phyloP scores from a whole-genome alignment of 768 basidiomycete genomes.

The Leccinum incarnatum region DNA sequence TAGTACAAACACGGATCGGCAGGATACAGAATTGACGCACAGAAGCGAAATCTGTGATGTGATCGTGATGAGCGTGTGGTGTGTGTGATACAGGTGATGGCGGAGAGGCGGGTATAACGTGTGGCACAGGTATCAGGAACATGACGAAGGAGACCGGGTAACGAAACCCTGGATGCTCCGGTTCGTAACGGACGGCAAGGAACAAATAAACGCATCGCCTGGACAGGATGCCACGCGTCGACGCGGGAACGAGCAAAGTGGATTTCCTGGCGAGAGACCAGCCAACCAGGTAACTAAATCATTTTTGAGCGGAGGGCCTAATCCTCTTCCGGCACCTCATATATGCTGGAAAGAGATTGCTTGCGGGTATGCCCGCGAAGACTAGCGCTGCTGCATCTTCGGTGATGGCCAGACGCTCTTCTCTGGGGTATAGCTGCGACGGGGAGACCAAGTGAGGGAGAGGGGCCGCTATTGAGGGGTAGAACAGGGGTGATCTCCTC shows the following conservation, averaged over 20 bases:
- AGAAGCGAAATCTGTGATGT: slow-evolving; percentile 11
- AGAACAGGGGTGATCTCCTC: slow-evolving; percentile 29
- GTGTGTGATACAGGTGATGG: slow-evolving; percentile 30
- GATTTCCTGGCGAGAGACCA: slow-evolving; percentile 15
- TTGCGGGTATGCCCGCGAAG: slow-evolving; percentile 30
- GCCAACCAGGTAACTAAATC: slow-evolving; percentile 15
- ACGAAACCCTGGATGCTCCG: slow-evolving; percentile 11
- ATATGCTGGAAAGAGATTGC: slow-evolving; percentile 32
- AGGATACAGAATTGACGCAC: slow-evolving; percentile 19
- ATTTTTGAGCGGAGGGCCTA: slow-evolving; percentile 4
- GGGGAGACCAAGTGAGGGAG: slow-evolving; percentile 11
- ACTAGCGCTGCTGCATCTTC: slow-evolving; percentile 32
- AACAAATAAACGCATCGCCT: slow-evolving; percentile 26
- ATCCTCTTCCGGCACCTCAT: slow-evolving; percentile 33
- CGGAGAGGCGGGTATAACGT: slow-evolving; percentile 27
- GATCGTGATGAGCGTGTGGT: slow-evolving; percentile 19
- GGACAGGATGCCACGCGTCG: slow-evolving; percentile 10
- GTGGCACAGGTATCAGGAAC: slow-evolving; percentile 32
- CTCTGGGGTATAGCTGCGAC: slow-evolving; percentile 13
- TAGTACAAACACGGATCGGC: slow-evolving; percentile 8
- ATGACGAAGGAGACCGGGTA: slow-evolving; percentile 12
- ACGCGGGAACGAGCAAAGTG: slow-evolving; percentile 11
- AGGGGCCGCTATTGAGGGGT: slow-evolving; percentile 15
- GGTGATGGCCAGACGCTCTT: slow-evolving; percentile 24
- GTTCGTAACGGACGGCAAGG: slow-evolving; percentile 18